Conservation (phyloP, 768 basidiomycete genomes). For the Lactarius tabidus region DNA sequence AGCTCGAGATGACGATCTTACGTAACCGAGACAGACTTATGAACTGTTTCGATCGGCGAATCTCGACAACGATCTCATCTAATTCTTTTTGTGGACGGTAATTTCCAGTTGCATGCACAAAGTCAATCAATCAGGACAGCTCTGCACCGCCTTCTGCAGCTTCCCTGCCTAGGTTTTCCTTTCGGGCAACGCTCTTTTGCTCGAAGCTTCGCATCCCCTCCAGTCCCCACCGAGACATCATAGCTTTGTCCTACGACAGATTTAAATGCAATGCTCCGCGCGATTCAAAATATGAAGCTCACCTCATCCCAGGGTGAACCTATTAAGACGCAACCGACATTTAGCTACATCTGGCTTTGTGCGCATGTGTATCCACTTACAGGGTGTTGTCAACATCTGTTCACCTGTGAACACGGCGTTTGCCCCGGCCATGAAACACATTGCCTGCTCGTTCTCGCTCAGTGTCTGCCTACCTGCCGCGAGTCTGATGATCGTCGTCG, state of each 20-base stretch:
- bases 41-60: background rate
- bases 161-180: constrained; percentile 40
- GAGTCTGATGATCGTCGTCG: constrained; percentile 88
- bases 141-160: background rate
- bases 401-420: constrained; percentile 99
- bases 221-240: constrained; percentile 93
- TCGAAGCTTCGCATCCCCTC: constrained; percentile 90
- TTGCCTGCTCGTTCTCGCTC: constrained; percentile 87
- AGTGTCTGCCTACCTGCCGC: constrained; percentile 91
- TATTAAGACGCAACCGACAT: constrained; percentile 30
- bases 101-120: background rate
- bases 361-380: constrained; percentile 42
- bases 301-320: constrained; percentile 95
- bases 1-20: background rate
- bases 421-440: constrained; percentile 98
- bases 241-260: constrained; percentile 69
- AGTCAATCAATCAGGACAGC: constrained; percentile 6
- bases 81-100: background rate
- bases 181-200: constrained; percentile 54
- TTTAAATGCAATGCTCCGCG: background rate
- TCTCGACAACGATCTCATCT: background rate
- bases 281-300: constrained; percentile 24
- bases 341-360: constrained; percentile 9
- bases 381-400: constrained; percentile 95
- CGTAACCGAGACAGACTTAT: background rate